These are phyloP conservation scores for Arthrobotrys megalospora DNA, from an alignment of 2,329 filamentous ascomycete species.

Conservation along the genomic window DNA sequence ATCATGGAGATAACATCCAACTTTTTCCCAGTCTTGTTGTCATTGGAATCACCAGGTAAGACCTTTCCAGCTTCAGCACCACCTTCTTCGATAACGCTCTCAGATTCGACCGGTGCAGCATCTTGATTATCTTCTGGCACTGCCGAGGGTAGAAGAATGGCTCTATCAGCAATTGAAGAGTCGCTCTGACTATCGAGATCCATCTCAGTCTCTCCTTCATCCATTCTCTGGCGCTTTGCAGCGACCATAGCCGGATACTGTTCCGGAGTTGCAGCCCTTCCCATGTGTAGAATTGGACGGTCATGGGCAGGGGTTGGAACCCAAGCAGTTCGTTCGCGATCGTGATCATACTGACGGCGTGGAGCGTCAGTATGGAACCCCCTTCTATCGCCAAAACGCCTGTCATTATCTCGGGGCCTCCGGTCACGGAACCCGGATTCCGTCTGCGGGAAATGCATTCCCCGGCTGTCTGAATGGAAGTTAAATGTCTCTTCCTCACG, in stretches of 20 bases:
- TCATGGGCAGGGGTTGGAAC: constrained; percentile 49
- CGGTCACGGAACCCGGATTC: constrained; percentile 53
- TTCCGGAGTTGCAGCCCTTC: constrained; percentile 51
- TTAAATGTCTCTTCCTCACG: constrained; percentile 44
- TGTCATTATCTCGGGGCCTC: constrained; percentile 35
- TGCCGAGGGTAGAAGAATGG: constrained; percentile 18
- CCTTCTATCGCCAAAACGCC: constrained; percentile 48
- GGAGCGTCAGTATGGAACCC: constrained; percentile 48
- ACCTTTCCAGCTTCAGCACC: background rate
- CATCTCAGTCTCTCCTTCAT: constrained; percentile 54
- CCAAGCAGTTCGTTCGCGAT: constrained; percentile 62
- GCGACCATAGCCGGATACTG: constrained; percentile 59
- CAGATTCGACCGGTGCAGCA: constrained; percentile 7
- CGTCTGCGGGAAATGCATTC: constrained; percentile 52
- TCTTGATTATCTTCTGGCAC: constrained; percentile 45
- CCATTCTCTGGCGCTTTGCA: constrained; percentile 57
- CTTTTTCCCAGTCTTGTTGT: constrained; percentile 56
- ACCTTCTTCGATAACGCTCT: constrained; percentile 4
- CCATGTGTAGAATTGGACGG: constrained; percentile 46
- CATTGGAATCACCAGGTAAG: background rate
- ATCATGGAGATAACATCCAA: constrained; percentile 64
- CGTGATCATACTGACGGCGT: constrained; percentile 56
- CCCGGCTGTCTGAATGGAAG: constrained; percentile 50
- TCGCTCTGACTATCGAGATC: constrained; percentile 52
- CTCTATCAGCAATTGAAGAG: constrained; percentile 16